Percentiles rank a stretch among this genome's conserved stretches.
These are phyloP conservation scores for Plectosphaerella sp. DNA, from an alignment of 2,329 filamentous ascomycete genomes.

Conservation along the genomic window DNA sequence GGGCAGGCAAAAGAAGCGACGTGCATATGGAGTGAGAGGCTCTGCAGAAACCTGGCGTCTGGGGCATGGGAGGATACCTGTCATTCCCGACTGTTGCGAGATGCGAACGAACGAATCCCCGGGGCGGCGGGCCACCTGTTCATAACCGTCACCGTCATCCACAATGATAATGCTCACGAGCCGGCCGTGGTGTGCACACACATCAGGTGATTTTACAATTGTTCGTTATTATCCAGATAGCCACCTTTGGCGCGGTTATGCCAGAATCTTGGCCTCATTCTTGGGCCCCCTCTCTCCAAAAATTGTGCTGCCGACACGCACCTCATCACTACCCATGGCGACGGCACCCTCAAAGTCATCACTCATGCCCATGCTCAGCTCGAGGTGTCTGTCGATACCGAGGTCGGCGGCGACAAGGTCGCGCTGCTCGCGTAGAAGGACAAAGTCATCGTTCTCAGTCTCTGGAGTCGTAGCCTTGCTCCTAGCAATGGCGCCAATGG, in stretches of 20 bases:
- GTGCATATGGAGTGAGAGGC: too few relatives aligned
- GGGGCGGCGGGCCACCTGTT: not conserved
- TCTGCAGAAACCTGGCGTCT: not conserved
- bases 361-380: conserved; percentile 99
- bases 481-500: conserved; percentile 89
- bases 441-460: conserved; percentile 90
- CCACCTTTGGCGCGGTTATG: conserved; percentile 18
- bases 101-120: not conserved
- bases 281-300: conserved; percentile 81
- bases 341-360: conserved; percentile 92
- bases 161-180: not conserved
- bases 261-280: conserved; percentile 68
- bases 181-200: not conserved
- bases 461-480: conserved; percentile 69
- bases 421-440: conserved; percentile 61
- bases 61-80: conserved; percentile 1
- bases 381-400: conserved; percentile 50
- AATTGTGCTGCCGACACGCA: conserved; percentile 88
- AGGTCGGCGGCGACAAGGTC: conserved; percentile 61
- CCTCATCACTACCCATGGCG: conserved; percentile 77
- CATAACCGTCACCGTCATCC: not conserved
- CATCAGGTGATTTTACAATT: not conserved
- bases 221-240: not conserved
- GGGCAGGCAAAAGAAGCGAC: too few relatives aligned
- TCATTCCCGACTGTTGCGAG: conserved; percentile 1